Evolutionary conservation across 176 grass and related monocot genomes (phyloP).

Genomic region (Aegilops sharonensis): DNA sequence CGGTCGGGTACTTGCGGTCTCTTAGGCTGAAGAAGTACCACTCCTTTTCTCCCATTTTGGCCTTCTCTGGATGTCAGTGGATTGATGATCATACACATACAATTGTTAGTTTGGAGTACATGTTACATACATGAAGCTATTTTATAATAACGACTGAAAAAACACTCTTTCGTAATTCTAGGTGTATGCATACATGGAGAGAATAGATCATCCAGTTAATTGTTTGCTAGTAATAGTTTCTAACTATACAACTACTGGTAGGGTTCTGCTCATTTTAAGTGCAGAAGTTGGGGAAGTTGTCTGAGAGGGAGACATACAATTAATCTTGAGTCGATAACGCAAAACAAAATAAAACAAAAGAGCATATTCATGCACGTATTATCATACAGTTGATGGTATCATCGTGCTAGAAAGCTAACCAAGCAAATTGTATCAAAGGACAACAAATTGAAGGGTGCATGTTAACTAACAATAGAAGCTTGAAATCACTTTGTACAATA

Average conservation of each 20-base stretch:
- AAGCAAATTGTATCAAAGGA: background rate
- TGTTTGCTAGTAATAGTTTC: no score
- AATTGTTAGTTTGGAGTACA: background rate
- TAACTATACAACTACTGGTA: no score
- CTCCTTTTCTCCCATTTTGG: constrained; percentile 89
- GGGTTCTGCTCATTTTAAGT: no score
- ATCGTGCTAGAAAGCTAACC: background rate
- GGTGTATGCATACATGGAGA: background rate
- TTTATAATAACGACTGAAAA: background rate
- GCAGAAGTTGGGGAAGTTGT: no score
- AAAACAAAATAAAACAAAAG: background rate
- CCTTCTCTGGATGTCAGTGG: constrained; percentile 46
- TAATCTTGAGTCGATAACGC: no score
- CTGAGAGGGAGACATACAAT: no score
- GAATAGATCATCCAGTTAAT: background rate
- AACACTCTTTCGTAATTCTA: background rate
- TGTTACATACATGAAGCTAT: background rate
- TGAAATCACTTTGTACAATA: background rate
- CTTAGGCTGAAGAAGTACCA: constrained; percentile 93
- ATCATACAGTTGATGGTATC: background rate
- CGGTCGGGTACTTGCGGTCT: constrained; percentile 80
- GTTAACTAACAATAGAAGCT: background rate
- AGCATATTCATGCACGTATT: background rate
- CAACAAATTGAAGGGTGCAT: background rate
- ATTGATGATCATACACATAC: background rate